Base-by-base conservation (phyloP, 768 basidiomycete species). In the Trametes punicea region DNA sequence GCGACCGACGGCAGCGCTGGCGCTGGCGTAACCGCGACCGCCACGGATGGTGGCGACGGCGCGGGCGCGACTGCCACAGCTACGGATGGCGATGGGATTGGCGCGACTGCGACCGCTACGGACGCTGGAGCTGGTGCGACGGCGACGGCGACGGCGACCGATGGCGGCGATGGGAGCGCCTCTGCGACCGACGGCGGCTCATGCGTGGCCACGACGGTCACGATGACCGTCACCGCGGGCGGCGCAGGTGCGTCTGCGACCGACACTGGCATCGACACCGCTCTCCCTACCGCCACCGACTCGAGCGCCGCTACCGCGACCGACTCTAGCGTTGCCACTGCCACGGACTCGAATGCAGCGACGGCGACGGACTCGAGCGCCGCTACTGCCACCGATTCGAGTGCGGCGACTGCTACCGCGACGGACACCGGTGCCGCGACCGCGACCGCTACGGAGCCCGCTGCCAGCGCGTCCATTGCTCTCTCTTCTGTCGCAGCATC, bases 221-320 rank as follows among this genome's bases (percentile, higher is more conserved):
- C 47, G 6, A 40, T 21, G 21, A 30, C 51, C 20, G 29, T 31
- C 23, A 46, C 27, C 18, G 40, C n/a, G 18, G 21, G 6, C 21
- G 21, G 40, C 30, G 59, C 44, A 16, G 51, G 29, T n/a, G 56
- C 27, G 20, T 52, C 56, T 25, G 54, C 61, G 15, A 59, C 59
- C 13, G 51, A 27, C 53, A 21, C 38, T 41, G 39, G 41, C 45
- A 16, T 10, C 18, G 41, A 4, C 45, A 36, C 53, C 15, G 25
- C 44, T 16, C 30, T 33, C 45, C 27, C 50, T 9, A 55, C 46
- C 15, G 51, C 27, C 20, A 50, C 54, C 46, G 42, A 38, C 39
- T 13, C 51, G 21, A 6, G 46, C n/a, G 41, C 29, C 27, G 53
- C 38, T 1, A 48, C 54, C 25, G 45, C 59, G 4, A 51, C 38